Percentiles rank a stretch among this genome's conserved stretches.
phyloP scores from a whole-genome alignment of 257 asterid species.

The Ajuga chamaepitys region DNA sequence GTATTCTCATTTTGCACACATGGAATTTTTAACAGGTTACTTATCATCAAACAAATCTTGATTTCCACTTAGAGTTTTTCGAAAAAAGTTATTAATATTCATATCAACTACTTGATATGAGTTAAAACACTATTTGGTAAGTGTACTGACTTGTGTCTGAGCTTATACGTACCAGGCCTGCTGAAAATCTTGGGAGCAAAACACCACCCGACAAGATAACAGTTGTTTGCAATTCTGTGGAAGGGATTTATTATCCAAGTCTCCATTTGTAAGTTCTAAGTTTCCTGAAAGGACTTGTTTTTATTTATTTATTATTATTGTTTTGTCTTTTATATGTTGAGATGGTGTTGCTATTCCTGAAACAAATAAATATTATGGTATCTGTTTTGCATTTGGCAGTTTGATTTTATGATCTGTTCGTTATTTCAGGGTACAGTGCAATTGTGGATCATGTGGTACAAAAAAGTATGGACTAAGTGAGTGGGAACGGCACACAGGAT shows the following conservation, averaged over 20 bases:
- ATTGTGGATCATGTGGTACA: conserved; percentile 78
- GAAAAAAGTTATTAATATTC: background rate
- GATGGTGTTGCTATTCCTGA: background rate
- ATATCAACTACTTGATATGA: too few relatives aligned
- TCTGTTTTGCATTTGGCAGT: conserved; percentile 1
- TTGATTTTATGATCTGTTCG: conserved; percentile 5
- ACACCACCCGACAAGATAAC: conserved; percentile 46
- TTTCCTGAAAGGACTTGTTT: background rate
- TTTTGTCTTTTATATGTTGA: background rate
- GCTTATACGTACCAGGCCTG: conserved; percentile 35
- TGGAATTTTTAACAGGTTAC: background rate
- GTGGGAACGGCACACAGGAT: conserved; percentile 98
- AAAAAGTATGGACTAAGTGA: conserved; percentile 63
- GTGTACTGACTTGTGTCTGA: conserved; percentile 10
- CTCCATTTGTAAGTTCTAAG: conserved; percentile 68
- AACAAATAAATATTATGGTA: background rate
- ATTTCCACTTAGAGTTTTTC: background rate
- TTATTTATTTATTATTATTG: background rate
- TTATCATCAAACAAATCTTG: background rate
- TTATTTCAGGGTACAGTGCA: conserved; percentile 78
- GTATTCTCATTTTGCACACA: background rate
- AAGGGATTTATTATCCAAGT: conserved; percentile 63
- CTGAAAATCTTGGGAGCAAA: conserved; percentile 34
- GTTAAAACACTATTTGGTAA: background rate
- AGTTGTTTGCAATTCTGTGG: conserved; percentile 76